phyloP scores from a whole-genome alignment of 768 basidiomycete genomes.

The Amylocystis lapponica region DNA sequence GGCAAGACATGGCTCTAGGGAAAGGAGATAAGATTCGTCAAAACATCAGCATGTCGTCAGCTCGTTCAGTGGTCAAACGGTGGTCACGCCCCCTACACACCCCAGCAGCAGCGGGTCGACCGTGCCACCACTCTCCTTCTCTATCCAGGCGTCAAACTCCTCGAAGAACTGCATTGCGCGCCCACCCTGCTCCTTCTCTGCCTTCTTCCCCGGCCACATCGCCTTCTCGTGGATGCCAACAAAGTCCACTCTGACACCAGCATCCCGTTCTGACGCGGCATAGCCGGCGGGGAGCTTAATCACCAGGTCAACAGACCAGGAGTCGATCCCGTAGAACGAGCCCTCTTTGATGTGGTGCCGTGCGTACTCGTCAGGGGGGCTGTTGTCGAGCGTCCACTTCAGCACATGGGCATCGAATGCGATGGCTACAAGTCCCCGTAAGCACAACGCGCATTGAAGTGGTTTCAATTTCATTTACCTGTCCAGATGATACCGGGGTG shows the following conservation, averaged over 20 bases:
- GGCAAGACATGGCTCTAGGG: too few relatives aligned
- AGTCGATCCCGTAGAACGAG: conserved; percentile 74
- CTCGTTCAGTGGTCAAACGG: conserved; percentile 27
- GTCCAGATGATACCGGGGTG: conserved; percentile 90
- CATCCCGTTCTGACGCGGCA: conserved; percentile 4
- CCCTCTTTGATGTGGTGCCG: conserved; percentile 92
- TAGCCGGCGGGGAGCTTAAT: conserved; percentile 39
- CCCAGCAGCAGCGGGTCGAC: conserved; percentile 68
- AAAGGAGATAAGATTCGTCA: too few relatives aligned
- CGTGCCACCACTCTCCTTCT: conserved; percentile 51
- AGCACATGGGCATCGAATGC: conserved; percentile 90
- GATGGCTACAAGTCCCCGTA: conserved; percentile 67
- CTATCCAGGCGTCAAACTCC: conserved; percentile 70
- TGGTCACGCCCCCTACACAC: conserved; percentile 57
- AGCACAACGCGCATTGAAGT: too few relatives aligned
- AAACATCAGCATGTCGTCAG: neutral
- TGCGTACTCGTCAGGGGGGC: conserved; percentile 67
- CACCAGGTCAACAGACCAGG: conserved; percentile 69
- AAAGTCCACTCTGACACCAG: conserved; percentile 58
- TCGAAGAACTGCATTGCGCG: conserved; percentile 71
- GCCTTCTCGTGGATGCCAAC: conserved; percentile 77
- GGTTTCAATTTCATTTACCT: conserved; percentile 35
- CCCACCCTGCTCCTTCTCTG: conserved; percentile 41
- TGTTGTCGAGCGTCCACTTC: conserved; percentile 74
- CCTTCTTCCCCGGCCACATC: conserved; percentile 72